phyloP scores from a whole-genome alignment of 306 rosid genomes.

The Prunus campanulata region DNA sequence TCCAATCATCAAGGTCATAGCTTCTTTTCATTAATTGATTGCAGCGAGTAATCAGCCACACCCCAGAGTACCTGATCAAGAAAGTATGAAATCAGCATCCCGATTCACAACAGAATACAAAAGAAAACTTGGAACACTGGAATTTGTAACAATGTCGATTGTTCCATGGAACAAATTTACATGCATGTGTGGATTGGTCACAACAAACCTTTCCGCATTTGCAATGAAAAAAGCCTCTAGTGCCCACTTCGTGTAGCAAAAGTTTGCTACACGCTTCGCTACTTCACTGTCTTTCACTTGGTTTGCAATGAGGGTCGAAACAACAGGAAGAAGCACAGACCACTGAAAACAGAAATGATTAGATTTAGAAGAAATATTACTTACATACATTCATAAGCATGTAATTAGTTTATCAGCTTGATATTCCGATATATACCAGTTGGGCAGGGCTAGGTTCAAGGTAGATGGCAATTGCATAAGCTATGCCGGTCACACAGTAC shows the following conservation, averaged over 20 bases:
- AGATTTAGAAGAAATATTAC: not conserved
- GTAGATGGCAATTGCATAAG: slow-evolving; percentile 37
- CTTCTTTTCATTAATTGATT: slow-evolving; percentile 45
- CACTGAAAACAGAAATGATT: slow-evolving; percentile 15
- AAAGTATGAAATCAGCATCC: not conserved
- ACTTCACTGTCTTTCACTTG: slow-evolving; percentile 27
- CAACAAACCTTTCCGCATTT: slow-evolving; percentile 36
- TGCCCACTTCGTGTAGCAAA: slow-evolving; percentile 40
- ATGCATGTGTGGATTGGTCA: not conserved
- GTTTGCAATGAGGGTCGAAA: slow-evolving; percentile 32
- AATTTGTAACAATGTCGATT: not conserved
- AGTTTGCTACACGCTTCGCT: slow-evolving; percentile 21
- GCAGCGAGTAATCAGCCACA: slow-evolving; percentile 88
- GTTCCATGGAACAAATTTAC: not conserved
- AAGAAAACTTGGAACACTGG: not conserved
- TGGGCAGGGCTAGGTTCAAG: slow-evolving; percentile 42
- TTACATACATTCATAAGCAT: not conserved
- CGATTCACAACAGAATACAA: not conserved
- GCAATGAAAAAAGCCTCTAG: slow-evolving; percentile 40
- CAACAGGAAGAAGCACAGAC: slow-evolving; percentile 43
- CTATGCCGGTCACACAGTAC: slow-evolving; percentile 42
- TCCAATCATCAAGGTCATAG: slow-evolving; percentile 61
- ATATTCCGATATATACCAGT: slow-evolving; percentile 24
- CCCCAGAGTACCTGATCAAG: slow-evolving; percentile 68
- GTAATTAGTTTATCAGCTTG: slow-evolving; percentile 1